These are phyloP conservation scores for Paraphoma chrysanthemicola DNA, from an alignment of 2,329 filamentous ascomycete genomes.

Conservation along the genomic window DNA sequence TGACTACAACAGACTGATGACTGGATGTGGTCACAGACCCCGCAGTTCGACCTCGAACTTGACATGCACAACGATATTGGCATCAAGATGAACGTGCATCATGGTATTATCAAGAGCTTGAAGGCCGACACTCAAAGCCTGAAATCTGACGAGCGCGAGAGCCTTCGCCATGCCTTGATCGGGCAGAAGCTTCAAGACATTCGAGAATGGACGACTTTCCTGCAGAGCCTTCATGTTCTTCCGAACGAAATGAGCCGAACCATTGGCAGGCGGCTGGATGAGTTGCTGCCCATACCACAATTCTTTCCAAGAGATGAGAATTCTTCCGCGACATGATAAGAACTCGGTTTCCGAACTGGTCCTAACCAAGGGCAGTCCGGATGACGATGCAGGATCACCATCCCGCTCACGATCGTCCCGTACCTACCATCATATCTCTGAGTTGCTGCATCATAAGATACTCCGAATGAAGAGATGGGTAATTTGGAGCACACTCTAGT, in stretches of 20 bases:
- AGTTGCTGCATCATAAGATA: background rate
- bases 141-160: constrained; percentile 13
- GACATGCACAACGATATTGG: constrained; percentile 56
- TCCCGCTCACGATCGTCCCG: background rate
- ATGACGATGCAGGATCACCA: background rate
- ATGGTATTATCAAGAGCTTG: constrained; percentile 62
- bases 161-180: constrained; percentile 26
- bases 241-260: constrained; percentile 4
- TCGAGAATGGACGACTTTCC: constrained; percentile 45
- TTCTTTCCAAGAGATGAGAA: background rate
- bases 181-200: constrained; percentile 60
- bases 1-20: constrained; percentile 62
- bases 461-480: background rate
- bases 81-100: constrained; percentile 52
- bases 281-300: constrained; percentile 30
- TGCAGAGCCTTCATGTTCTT: constrained; percentile 23
- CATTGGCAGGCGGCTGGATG: constrained; percentile 26
- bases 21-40: constrained; percentile 88
- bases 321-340: background rate
- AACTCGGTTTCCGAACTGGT: background rate
- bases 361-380: background rate
- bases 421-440: background rate
- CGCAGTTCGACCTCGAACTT: constrained; percentile 72
- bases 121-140: constrained; percentile 38
- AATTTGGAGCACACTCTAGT: background rate